Evolutionary conservation across 768 basidiomycete species (phyloP).

Genomic region (Mycena metata): DNA sequence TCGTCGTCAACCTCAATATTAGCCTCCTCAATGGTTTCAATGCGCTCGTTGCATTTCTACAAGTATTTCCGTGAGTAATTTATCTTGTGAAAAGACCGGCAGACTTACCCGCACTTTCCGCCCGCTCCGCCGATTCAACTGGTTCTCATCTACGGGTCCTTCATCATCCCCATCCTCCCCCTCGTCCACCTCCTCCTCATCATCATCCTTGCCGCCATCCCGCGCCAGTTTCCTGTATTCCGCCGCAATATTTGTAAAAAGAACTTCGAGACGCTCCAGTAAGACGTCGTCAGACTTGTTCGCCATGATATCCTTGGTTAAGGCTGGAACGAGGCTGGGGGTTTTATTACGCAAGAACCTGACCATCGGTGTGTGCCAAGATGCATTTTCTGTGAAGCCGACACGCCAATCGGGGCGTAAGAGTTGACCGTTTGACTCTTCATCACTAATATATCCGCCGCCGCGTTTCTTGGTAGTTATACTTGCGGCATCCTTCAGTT

Average conservation of each 20-base stretch:
- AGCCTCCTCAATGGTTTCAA: background rate
- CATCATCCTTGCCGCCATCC: background rate
- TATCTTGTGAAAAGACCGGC: background rate
- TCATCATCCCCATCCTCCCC: background rate
- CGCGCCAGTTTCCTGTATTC: background rate
- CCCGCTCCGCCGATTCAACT: background rate
- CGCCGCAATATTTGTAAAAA: background rate
- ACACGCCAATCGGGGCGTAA: slow-evolving; percentile 40
- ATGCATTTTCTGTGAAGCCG: background rate
- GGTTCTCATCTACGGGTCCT: background rate
- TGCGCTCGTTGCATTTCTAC: background rate
- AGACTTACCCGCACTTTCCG: background rate
- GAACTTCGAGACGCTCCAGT: background rate
- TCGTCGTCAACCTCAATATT: background rate
- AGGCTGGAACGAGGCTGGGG: background rate
- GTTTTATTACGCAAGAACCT: background rate
- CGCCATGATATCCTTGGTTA: background rate
- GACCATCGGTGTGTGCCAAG: background rate
- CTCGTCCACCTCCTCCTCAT: background rate
- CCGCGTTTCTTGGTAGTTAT: no score
- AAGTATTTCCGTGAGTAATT: background rate
- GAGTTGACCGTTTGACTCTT: slow-evolving; percentile 3
- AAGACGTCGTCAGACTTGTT: background rate
- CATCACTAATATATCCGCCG: no score
- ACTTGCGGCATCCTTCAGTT: no score